Percentiles rank a stretch among this genome's conserved stretches.
These are phyloP conservation scores for Trametes sp. DNA, from an alignment of 1,284 basidiomycete species.

Conservation along the genomic window DNA sequence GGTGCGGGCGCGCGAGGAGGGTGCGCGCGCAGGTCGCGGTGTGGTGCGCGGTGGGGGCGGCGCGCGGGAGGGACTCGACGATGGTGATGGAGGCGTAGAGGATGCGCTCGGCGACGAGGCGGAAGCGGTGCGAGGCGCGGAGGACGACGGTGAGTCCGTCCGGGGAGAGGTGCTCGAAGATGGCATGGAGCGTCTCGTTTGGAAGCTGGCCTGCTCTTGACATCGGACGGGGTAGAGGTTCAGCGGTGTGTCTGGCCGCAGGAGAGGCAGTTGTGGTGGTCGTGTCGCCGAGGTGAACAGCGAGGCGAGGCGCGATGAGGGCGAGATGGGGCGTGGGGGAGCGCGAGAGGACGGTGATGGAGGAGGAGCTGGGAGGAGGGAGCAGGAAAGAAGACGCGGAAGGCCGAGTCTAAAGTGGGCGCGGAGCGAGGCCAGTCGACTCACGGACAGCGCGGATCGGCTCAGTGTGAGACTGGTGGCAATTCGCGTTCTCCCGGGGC, in stretches of 20 bases:
- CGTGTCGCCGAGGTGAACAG: not conserved
- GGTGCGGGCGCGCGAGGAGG: constrained; percentile 53
- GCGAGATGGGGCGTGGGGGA: not conserved
- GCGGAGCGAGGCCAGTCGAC: not conserved
- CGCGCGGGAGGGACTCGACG: constrained; percentile 53
- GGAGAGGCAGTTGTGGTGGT: not conserved
- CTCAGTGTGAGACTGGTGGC: constrained; percentile 8
- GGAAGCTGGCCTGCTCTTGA: constrained; percentile 46
- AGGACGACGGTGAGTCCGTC: constrained; percentile 50
- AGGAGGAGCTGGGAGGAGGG: not conserved
- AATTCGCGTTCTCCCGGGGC: not conserved
- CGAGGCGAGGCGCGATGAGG: not conserved
- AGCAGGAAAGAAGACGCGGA: constrained; percentile 5
- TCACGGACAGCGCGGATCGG: constrained; percentile 12
- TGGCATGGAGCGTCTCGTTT: constrained; percentile 63
- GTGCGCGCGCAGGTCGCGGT: constrained; percentile 61
- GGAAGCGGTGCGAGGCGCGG: constrained; percentile 58
- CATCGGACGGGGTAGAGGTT: constrained; percentile 23
- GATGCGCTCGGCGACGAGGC: constrained; percentile 61
- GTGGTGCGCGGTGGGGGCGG: constrained; percentile 50
- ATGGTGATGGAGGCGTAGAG: constrained; percentile 62
- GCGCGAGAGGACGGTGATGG: not conserved
- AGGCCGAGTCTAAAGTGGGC: constrained; percentile 26
- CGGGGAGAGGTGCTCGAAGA: constrained; percentile 55
- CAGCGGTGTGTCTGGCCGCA: not conserved